Base-by-base conservation (phyloP, 1,139 yeast species). In the Kluyveromyces marxianus region DNA sequence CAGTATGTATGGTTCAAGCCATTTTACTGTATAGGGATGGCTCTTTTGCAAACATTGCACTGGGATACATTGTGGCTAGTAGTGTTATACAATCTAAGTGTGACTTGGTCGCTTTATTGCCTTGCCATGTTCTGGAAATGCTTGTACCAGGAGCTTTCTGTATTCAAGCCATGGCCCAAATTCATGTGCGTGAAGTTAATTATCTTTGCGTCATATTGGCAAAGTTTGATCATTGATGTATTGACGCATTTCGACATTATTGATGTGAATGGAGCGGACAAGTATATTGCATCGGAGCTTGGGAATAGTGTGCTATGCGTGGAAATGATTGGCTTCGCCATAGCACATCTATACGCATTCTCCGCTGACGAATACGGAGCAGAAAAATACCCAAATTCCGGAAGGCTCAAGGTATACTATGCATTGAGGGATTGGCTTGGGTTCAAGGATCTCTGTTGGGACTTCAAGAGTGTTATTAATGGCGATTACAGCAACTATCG, bases 1-100 rank as follows among this genome's bases (percentile, higher is more conserved):
- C 99, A 92, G 65, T 92, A 92, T 59, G 96, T 92, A 5, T 92
- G 97, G 97, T 67, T 90, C 51, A 90, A 94, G 59, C 97, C 97
- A 0, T 54, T 87, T 30, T 72, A 88, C 24, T 84, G 89, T 54
- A 54, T 80, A 21, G 68, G 76, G 1, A 77, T 77, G 2, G 65
- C 83, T 2, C 49, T 83, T 3, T 68, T 77, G 41, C 79, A 80
- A 51, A 53, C 75, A 0, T 54, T 74, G 24, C 81, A 81, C 0
- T 49, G 54, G 37, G 39, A 52, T 24, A 42, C 43, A 4, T 45
- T 53, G 35, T 35, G 56, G 82, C 31, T 71, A 76, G 4, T 84
- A 4, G 54, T 89, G 3, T 55, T 83, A 3, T 94, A 92, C 66
- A 92, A 92, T 60, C 54, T 80, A 35, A 81, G 92, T 51, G 96